These are phyloP conservation scores for Chrysoporthe deuterocubensis DNA, from an alignment of 2,329 filamentous ascomycete species.

Conservation along the genomic window DNA sequence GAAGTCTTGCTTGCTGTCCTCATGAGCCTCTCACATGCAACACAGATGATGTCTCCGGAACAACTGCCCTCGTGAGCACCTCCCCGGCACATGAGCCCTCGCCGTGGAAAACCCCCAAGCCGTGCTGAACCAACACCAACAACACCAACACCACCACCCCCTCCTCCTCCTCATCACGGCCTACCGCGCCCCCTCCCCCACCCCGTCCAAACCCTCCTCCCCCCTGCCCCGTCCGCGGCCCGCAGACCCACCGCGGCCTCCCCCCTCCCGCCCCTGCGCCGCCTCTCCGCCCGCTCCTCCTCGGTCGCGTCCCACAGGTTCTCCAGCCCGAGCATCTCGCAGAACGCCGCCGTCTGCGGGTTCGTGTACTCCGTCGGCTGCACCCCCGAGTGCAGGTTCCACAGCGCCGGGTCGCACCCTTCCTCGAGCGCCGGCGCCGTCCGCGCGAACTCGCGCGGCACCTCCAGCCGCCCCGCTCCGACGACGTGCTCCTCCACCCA, in stretches of 20 bases:
- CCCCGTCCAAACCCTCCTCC: conserved; percentile 39
- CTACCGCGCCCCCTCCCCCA: conserved; percentile 43
- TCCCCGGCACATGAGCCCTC: neutral
- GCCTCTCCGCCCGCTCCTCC: conserved; percentile 68
- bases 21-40: neutral
- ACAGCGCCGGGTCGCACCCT: conserved; percentile 34
- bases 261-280: conserved; percentile 56
- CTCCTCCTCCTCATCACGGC: conserved; percentile 39
- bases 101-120: conserved; percentile 21
- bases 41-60: neutral
- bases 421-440: conserved; percentile 74
- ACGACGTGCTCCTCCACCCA: conserved; percentile 85
- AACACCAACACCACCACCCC: conserved; percentile 25
- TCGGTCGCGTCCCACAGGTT: conserved; percentile 77
- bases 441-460: conserved; percentile 77
- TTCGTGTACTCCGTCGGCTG: conserved; percentile 83
- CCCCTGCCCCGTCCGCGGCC: conserved; percentile 42
- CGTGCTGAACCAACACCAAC: conserved; percentile 28
- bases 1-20: neutral
- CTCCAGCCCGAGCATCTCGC: conserved; percentile 73
- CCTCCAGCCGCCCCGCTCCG: conserved; percentile 59
- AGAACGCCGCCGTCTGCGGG: conserved; percentile 83
- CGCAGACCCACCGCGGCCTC: conserved; percentile 36
- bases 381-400: conserved; percentile 47
- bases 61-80: neutral